phyloP scores from a whole-genome alignment of 148 eudicot species.

The Chenopodium formosanum region DNA sequence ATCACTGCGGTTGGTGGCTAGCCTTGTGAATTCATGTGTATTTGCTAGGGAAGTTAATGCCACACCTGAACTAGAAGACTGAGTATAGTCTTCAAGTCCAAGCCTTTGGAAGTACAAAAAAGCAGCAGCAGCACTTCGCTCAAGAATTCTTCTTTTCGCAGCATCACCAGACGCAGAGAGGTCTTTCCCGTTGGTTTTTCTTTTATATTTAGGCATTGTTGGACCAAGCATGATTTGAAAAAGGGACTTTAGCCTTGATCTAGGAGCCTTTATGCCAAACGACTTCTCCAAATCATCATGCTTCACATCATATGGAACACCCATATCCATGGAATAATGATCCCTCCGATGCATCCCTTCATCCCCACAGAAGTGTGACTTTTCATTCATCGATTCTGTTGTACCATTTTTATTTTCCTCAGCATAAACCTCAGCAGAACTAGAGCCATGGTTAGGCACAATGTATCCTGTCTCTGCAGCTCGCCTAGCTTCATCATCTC shows the following conservation, averaged over 20 bases:
- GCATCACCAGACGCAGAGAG: conserved; percentile 36
- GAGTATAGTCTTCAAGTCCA: conserved; percentile 31
- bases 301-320: conserved; percentile 84
- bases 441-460: conserved; percentile 43
- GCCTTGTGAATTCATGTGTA: conserved; percentile 18
- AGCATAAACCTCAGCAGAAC: conserved; percentile 36
- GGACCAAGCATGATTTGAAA: conserved; percentile 56
- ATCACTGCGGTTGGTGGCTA: conserved; percentile 24
- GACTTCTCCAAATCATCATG: conserved; percentile 96
- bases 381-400: conserved; percentile 31
- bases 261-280: conserved; percentile 69
- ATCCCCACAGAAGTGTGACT: conserved; percentile 49
- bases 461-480: conserved; percentile 73
- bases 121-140: conserved; percentile 81
- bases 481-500: conserved; percentile 70
- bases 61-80: conserved; percentile 31
- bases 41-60: conserved; percentile 24
- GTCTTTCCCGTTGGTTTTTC: conserved; percentile 65
- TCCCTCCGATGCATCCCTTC: conserved; percentile 80
- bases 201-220: conserved; percentile 59
- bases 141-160: conserved; percentile 73
- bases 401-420: conserved; percentile 35
- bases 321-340: conserved; percentile 91
- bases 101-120: conserved; percentile 47
- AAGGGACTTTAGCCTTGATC: conserved; percentile 50